These are phyloP conservation scores for Trypanosoma conorhini DNA, from an alignment of 208 protist genomes.

Conservation along the genomic window DNA sequence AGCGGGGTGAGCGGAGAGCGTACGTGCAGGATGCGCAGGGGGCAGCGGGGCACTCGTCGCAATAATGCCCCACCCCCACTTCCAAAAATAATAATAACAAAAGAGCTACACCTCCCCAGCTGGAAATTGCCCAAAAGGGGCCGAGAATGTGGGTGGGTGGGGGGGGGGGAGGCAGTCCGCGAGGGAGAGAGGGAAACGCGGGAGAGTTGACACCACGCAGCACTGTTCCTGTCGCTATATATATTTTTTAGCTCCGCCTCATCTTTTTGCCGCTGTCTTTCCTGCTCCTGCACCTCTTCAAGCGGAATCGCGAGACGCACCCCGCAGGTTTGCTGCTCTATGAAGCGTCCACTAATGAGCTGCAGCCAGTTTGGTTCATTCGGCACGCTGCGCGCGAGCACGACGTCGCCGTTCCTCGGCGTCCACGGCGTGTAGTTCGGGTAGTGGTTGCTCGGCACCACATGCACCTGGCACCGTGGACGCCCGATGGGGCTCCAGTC, in stretches of 20 bases:
- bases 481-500: conserved; percentile 82
- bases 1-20: too few species aligned
- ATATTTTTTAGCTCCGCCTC: conserved; percentile 15
- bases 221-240: conserved; percentile 3
- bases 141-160: too few species aligned
- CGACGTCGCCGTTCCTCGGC: conserved; percentile 78
- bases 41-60: too few species aligned
- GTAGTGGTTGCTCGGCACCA: conserved; percentile 81
- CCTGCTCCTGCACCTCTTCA: conserved; percentile 39
- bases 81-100: too few species aligned
- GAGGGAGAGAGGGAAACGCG: background rate
- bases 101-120: too few species aligned
- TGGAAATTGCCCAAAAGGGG: background rate
- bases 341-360: conserved; percentile 80
- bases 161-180: too few species aligned
- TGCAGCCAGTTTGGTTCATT: conserved; percentile 75
- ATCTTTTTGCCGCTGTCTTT: conserved; percentile 9
- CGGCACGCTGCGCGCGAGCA: conserved; percentile 68
- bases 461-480: conserved; percentile 66
- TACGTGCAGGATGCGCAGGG: too few species aligned
- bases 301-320: conserved; percentile 59
- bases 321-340: conserved; percentile 82
- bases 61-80: too few species aligned
- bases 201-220: background rate
- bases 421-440: conserved; percentile 88